Percentiles rank a stretch among this genome's conserved stretches.
Evolutionary conservation across 805 yeast species (phyloP).

Genomic region (Cyberlindnera veronae): DNA sequence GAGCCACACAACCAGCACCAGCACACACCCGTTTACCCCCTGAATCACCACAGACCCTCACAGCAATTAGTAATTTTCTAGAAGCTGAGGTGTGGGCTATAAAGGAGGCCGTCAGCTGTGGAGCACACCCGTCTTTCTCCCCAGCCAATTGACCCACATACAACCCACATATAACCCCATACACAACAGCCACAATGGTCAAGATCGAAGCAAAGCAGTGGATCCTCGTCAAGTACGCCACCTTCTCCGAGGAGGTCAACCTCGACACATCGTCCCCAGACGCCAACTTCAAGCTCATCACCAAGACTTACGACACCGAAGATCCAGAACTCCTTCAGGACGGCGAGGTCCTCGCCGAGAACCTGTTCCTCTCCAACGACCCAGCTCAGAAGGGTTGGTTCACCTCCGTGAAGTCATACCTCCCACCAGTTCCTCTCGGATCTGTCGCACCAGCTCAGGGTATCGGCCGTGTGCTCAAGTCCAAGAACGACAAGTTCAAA

Average conservation of each 20-base stretch:
- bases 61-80: no score
- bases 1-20: no score
- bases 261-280: constrained; percentile 23
- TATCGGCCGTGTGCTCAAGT: constrained; percentile 47
- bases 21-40: no score
- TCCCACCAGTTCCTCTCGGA: constrained; percentile 34
- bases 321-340: constrained; percentile 29
- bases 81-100: no score
- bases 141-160: no score
- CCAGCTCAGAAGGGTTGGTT: constrained; percentile 64
- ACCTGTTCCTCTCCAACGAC: constrained; percentile 50
- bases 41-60: no score
- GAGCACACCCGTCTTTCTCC: no score
- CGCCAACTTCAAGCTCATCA: constrained; percentile 29
- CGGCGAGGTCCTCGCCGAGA: constrained; percentile 44
- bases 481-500: constrained; percentile 38
- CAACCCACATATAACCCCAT: neutral
- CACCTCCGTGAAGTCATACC: constrained; percentile 30
- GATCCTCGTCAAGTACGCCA: constrained; percentile 29
- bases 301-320: constrained; percentile 21
- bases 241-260: constrained; percentile 26
- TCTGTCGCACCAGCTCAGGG: constrained; percentile 51
- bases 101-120: neutral
- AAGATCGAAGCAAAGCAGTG: constrained; percentile 30
- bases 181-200: constrained; percentile 6